Evolutionary conservation across 75 land plant species (phyloP).

Genomic region (Pseudotsuga menziesii): DNA sequence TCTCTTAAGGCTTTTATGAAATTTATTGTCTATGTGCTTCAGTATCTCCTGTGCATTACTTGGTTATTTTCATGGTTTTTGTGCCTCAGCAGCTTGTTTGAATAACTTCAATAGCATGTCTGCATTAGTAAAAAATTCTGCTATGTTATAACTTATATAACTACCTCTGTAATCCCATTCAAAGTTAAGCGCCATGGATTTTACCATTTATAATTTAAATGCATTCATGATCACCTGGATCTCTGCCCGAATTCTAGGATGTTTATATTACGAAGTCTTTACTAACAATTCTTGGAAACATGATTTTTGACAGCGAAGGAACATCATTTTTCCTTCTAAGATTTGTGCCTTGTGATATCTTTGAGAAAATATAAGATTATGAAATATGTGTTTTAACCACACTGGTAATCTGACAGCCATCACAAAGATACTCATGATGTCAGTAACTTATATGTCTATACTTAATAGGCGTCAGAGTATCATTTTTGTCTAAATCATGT

Average conservation of each 20-base stretch:
- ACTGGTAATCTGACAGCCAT: background rate
- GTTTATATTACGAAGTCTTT: background rate
- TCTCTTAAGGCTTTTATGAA: too few species aligned
- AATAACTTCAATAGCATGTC: too few species aligned
- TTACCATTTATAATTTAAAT: background rate
- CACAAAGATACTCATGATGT: background rate
- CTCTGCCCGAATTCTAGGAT: background rate
- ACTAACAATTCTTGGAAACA: background rate
- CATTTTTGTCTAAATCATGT: background rate
- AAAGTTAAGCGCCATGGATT: background rate
- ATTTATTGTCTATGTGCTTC: too few species aligned
- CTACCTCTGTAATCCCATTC: too few species aligned
- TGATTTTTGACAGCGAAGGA: background rate
- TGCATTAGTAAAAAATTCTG: too few species aligned
- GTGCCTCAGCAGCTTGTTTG: too few species aligned
- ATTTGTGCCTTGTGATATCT: background rate
- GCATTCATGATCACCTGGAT: background rate
- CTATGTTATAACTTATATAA: too few species aligned
- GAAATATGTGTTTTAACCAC: background rate
- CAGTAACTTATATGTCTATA: background rate
- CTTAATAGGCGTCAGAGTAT: background rate
- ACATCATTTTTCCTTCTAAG: background rate
- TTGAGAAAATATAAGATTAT: background rate
- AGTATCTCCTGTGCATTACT: too few species aligned
- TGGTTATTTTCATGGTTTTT: too few species aligned